Evolutionary conservation across 2,329 filamentous ascomycete species (phyloP), one percentile per base, ranked within the genome.

Genomic region (Chrysosporium keratinophilum): DNA sequence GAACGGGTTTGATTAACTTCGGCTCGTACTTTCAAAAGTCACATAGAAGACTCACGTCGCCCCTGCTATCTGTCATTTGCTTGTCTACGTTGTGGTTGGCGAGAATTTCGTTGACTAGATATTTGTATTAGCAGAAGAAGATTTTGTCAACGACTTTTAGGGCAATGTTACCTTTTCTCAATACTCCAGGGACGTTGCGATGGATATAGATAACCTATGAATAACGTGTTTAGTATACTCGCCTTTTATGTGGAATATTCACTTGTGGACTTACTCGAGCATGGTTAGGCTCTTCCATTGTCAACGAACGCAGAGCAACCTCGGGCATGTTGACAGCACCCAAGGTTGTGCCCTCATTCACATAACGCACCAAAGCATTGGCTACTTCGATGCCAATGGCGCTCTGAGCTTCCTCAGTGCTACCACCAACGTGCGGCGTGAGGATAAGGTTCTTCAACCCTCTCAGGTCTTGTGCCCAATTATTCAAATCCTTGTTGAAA

Each of bases 321-420:
- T 97, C 93, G n/a, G 93, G 93, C 75, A 98, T 78, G 74, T 98
- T 98, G 68, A 97, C 93, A 57, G 90, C 88, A 60, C 89, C 90
- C 23, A 94, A 72, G 2, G 93, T 98, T 54, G 85, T 82, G 57
- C 93, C 93, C 70, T 93, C 88, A 74, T 97, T 98, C 68, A 97
- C 93, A 70, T 97, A 98, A 64, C 87, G 83, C 54, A 95, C 86
- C 50, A 98, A 76, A 40, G 90, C 87, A 46, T 93, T 85, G 59
- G 81, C 83, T 55, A 98, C 93, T 76, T 98, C 93, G 42, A 94
- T 79, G 62, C 93, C 93, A 67, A 98, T 98, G 14, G 93, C 91
- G 55, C 87, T 84, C 74, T 98, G 93, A 4, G 93, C 93, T 73
- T 98, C 93, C 72, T 98, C 93, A 0, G 93, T 98, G 71, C 88